A percentile compares a stretch with the other conserved stretches of the same genome.
Evolutionary conservation across 805 yeast genomes (phyloP).

Genomic region (Cyberlindnera mycetangii): DNA sequence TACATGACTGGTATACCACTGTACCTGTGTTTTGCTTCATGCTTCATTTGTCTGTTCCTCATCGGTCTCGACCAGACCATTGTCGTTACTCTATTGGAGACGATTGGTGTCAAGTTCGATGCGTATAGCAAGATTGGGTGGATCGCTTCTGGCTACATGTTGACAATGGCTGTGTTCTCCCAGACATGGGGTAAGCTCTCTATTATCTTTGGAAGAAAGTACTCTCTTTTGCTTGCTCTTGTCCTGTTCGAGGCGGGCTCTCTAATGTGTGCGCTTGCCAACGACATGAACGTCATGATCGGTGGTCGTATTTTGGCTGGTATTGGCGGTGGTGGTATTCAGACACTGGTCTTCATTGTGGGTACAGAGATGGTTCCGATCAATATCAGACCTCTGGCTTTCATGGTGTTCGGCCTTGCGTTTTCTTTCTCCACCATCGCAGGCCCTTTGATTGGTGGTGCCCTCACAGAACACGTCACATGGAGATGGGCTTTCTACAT

Average conservation of each 20-base stretch:
- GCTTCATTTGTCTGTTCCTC: constrained; percentile 21
- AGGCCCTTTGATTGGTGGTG: constrained; percentile 72
- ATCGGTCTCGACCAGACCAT: constrained; percentile 54
- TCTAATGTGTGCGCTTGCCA: constrained; percentile 52
- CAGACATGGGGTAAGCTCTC: constrained; percentile 59
- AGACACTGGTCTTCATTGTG: constrained; percentile 53
- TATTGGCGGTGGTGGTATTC: constrained; percentile 68
- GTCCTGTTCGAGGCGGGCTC: constrained; percentile 60
- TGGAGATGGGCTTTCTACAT: constrained; percentile 82
- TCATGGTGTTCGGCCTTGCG: constrained; percentile 27
- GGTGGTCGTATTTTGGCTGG: constrained; percentile 74
- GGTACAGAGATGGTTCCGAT: constrained; percentile 48
- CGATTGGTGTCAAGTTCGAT: constrained; percentile 47
- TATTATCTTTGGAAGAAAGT: constrained; percentile 55
- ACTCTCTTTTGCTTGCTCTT: constrained; percentile 45
- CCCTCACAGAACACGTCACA: constrained; percentile 50
- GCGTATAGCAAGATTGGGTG: constrained; percentile 55
- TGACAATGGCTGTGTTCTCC: constrained; percentile 51
- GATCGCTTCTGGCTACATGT: constrained; percentile 53
- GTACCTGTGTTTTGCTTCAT: constrained; percentile 16
- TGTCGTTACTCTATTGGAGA: constrained; percentile 47
- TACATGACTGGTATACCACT: constrained; percentile 18
- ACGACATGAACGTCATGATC: constrained; percentile 55
- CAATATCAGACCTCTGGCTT: constrained; percentile 21
- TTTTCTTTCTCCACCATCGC: constrained; percentile 49